Evolutionary conservation across 177 flowering plant species (phyloP), one percentile per base, ranked within the genome.

Genomic region (Vitis hybrid): DNA sequence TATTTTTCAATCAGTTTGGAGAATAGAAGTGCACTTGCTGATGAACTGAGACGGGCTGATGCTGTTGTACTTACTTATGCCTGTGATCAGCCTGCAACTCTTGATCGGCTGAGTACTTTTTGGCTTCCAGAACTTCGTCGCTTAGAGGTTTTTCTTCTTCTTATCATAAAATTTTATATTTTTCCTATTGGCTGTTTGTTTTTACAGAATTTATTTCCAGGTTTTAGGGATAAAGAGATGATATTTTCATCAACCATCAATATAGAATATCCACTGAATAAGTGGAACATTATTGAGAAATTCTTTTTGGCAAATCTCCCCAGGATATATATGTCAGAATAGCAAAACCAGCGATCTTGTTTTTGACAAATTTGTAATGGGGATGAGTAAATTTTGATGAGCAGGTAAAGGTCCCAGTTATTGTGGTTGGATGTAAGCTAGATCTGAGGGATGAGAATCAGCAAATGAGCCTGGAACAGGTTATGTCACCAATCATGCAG

Each of bases 401-500:
- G 66, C 84, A 95, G 99, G 94, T 93, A 70, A 91, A 71, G 75
- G 98, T 91, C 39, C 99, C 99, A 1, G 93, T 95, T 52, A 87
- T 95, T 72, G 99, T 90, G 74, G 98, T 89, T 53, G 99, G 98
- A 29, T 96, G 99, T 72, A 94, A 89, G 86, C 81, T 96, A 74
- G 99, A 96, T 82, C 78, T 89, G 73, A 81, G 98, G 76, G 97
- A 87, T 79, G 93, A 89, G 57, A 78, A 83, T 8, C 86, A 88
- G 51, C 90, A 82, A 51, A 75, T 86, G 65, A 92, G 87, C 75
- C 66, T 96, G 74, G 98, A 96, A 78, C 87, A 77, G 70, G 91
- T 90, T 68, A 96, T 94, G 99, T 85, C 91, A 31, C 99, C 98
- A 1, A 93, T 96, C 67, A 96, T 96, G 99, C 98, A 96, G 70